Evolutionary conservation across 2,329 filamentous ascomycete species (phyloP), one percentile per base, ranked within the genome.

Genomic region (Alternaria metachromatica): DNA sequence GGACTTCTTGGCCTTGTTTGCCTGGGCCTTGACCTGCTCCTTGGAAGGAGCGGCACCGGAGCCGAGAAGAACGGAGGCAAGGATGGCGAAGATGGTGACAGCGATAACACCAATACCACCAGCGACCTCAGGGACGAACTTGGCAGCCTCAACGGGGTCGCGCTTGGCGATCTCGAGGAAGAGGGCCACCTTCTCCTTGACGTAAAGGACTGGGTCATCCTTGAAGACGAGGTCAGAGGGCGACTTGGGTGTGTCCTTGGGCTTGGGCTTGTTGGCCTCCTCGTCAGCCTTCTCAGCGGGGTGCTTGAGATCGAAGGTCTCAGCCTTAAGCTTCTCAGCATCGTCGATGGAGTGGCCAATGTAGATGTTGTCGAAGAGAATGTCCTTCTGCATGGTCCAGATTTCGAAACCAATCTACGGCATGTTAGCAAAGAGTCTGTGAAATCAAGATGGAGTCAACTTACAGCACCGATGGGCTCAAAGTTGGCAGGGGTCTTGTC

Each of bases 321-420:
- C 93, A 70, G 91, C 87, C 75, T 93, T 92, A 78, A 99, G 87
- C 85, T 94, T 92, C 82, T 92, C 89, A 67, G 96, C 96, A 73
- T 99, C 96, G 79, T 93, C 93, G 73, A 96, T 82, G 20, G 95
- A 98, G 89, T 99, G 96, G 69, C 96, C 96, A 81, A 99, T 94
- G 89, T 98, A 99, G 87, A 99, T 96, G 90, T 99, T 99, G 89
- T 98, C 93, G 77, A 99, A 98, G 77, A 97, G 91, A 75, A 99
- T 98, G 80, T 97, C 92, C 82, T 90, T 97, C 85, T 97, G 95
- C 96, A 99, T 99, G 77, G 96, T 98, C 96, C 96, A 99, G 85
- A 99, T 95, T 84, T 99, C 96, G 78, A 98, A 98, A 76, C 96
- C 96, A 84, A 98, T 94, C 92, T 94, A 78, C 12, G 12, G 0